Conservation (phyloP, 257 asterid genomes). For the Striga asiatica region DNA sequence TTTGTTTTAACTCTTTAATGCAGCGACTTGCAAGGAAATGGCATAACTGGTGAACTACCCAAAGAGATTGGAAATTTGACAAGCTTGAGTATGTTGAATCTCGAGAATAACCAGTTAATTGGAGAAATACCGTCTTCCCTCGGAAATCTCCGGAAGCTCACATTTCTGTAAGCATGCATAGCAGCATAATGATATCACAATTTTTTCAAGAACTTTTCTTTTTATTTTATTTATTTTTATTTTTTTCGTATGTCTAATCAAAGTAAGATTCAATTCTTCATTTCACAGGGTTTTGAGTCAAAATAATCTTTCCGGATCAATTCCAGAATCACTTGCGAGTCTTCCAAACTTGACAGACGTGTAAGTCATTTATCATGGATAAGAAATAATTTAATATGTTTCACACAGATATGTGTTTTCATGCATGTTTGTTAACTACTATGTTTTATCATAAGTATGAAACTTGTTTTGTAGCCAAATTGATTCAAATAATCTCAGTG, state of each 20-base stretch:
- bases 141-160: constrained; percentile 50
- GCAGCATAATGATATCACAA: too few species aligned
- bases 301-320: constrained; percentile 47
- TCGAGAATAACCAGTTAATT: constrained; percentile 44
- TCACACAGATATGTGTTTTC: neutral
- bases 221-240: neutral
- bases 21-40: constrained; percentile 70
- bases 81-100: constrained; percentile 54
- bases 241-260: too few species aligned
- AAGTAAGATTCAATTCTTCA: constrained; percentile 8
- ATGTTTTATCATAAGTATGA: constrained; percentile 1
- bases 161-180: constrained; percentile 43
- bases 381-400: neutral
- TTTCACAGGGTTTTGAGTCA: constrained; percentile 44
- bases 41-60: constrained; percentile 56
- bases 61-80: constrained; percentile 57
- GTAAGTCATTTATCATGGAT: constrained; percentile 28
- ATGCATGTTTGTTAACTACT: neutral
- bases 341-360: constrained; percentile 34
- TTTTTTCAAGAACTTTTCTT: neutral
- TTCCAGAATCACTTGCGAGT: constrained; percentile 53
- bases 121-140: constrained; percentile 68
- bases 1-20: constrained; percentile 3
- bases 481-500: constrained; percentile 48
- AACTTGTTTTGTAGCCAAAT: constrained; percentile 49